A percentile compares a stretch with the other conserved stretches of the same genome.
These are phyloP conservation scores for Ceratocystis lukuohia DNA, from an alignment of 2,329 filamentous ascomycete species.

Conservation along the genomic window DNA sequence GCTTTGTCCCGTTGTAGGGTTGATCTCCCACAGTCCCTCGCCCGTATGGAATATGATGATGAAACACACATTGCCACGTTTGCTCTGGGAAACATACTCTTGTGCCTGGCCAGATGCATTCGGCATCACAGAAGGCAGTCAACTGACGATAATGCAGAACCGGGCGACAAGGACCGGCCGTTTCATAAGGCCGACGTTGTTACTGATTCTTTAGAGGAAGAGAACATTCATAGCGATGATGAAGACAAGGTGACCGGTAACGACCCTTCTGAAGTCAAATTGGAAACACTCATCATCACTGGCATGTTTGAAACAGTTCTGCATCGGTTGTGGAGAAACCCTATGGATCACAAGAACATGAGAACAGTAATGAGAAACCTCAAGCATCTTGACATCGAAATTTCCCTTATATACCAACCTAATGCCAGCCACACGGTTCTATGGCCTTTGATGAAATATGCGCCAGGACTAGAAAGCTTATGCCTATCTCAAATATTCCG, in stretches of 20 bases:
- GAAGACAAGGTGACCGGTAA: not conserved
- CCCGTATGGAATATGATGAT: not conserved
- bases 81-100: not conserved
- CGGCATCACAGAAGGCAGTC: not conserved
- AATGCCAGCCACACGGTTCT: not conserved
- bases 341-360: slow-evolving; percentile 37
- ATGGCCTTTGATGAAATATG: not conserved
- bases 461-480: not conserved
- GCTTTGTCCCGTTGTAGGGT: not conserved
- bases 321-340: slow-evolving; percentile 35
- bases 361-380: slow-evolving; percentile 31
- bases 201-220: not conserved
- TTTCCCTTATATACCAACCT: slow-evolving; percentile 21
- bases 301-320: not conserved
- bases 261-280: not conserved
- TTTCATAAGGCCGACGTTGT: not conserved
- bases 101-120: not conserved
- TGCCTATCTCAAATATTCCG: not conserved
- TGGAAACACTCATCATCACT: not conserved
- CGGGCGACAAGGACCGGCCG: not conserved
- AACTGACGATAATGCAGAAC: not conserved
- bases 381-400: slow-evolving; percentile 33
- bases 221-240: not conserved
- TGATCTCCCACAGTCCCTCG: not conserved
- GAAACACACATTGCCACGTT: not conserved